These are phyloP conservation scores for Anastatica hierochuntica DNA, from an alignment of 345 rosid genomes.

Conservation along the genomic window DNA sequence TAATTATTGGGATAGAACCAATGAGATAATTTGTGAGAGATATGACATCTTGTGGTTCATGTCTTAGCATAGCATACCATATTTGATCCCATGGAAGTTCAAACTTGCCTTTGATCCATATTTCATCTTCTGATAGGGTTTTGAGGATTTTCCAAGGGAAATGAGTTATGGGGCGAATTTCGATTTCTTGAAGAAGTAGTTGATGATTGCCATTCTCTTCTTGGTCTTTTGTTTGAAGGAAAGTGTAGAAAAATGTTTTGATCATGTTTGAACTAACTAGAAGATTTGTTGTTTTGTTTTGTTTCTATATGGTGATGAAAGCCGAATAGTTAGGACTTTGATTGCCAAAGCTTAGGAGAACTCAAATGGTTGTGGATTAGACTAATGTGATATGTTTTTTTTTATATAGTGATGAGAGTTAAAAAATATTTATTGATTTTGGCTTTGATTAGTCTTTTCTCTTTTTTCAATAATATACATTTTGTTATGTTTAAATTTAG, in stretches of 20 bases:
- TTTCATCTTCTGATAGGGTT: not conserved
- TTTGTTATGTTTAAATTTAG: no score
- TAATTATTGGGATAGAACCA: not conserved
- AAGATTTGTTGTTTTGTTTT: not conserved
- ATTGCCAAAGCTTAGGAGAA: no score
- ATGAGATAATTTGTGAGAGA: no score
- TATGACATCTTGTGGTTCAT: no score
- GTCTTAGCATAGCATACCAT: no score
- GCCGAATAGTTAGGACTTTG: no score
- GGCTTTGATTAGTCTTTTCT: no score
- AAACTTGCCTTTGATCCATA: not conserved
- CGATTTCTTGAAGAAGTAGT: not conserved
- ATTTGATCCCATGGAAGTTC: not conserved
- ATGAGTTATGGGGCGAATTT: constrained; percentile 3
- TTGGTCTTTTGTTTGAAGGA: constrained; percentile 11
- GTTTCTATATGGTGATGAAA: not conserved
- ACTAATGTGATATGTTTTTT: no score
- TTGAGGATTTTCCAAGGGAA: not conserved
- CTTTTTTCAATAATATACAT: no score
- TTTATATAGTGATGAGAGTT: no score
- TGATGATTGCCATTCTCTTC: not conserved
- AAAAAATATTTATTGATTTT: no score
- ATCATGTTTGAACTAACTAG: not conserved
- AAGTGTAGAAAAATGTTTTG: constrained; percentile 10
- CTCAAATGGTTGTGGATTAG: no score